Evolutionary conservation across 148 eudicot species (phyloP), one percentile per base, ranked within the genome.

Genomic region (Amaranthus hypochondriacus): DNA sequence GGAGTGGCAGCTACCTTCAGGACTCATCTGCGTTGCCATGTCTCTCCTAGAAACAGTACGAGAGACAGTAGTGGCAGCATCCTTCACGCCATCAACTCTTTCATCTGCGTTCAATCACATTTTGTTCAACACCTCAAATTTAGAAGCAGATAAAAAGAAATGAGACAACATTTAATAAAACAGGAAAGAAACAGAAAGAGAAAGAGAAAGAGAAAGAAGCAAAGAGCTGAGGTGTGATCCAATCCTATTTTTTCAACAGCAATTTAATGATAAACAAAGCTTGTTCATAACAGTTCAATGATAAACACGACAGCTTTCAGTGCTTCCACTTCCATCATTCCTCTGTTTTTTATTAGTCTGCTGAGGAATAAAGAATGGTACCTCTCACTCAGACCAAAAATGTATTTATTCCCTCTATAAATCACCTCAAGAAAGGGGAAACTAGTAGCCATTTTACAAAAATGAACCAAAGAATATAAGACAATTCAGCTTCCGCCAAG

Each of bases 11-110:
- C 93, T 88, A 69, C 86, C 77, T 76, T 88, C 89, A 12, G 95
- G 95, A 79, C 97, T 93, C 98, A 93, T 93, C 75, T 93, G 98
- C 69, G 98, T 93, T 46, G 95, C 97, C 89, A 89, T 86, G 75
- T 93, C 98, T 80, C 89, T 93, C 77, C 90, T 87, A 49, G 95
- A 86, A 72, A 88, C 87, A 78, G 62, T 86, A 75, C 83, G 84
- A 62, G 91, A 84, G n/a, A 86, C 83, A 65, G 69, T 77, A 77
- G 75, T 79, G 57, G 86, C 82, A 65, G 82, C 81, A 83, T 84
- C 88, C 62, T 81, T 83, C 56, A 65, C 81, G 9, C 68, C 78
- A 48, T 84, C 89, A 75, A 57, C 59, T 80, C 83, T 88, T 71
- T 82, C 91, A 70, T 80, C 98, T 93, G 82, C n/a, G 59, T 78